Percentiles rank a stretch among this genome's conserved stretches.
phyloP scores from a whole-genome alignment of 2,329 filamentous ascomycete genomes.

The Aschersonia sp. region DNA sequence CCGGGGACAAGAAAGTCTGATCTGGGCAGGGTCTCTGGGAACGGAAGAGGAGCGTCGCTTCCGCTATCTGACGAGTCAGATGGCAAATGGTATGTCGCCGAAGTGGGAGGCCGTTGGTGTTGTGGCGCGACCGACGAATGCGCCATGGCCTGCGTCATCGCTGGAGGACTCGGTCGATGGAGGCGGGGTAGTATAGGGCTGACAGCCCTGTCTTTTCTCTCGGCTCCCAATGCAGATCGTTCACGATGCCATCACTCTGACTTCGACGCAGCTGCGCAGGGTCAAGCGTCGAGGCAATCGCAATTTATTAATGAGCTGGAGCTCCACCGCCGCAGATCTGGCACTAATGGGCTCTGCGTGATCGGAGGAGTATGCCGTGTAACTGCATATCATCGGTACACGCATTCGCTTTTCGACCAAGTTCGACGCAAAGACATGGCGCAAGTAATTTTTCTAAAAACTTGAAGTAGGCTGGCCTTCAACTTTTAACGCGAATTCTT shows the following conservation, averaged over 20 bases:
- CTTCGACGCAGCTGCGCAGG: too few species aligned
- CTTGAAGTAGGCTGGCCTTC: too few species aligned
- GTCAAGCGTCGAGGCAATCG: too few species aligned
- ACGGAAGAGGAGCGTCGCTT: conserved; percentile 65
- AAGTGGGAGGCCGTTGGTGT: conserved; percentile 6
- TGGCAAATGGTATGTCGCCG: conserved; percentile 4
- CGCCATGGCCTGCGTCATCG: conserved; percentile 1
- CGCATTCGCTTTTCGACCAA: conserved; percentile 3
- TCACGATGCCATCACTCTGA: too few species aligned
- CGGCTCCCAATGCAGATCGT: not conserved
- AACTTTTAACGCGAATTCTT: too few species aligned
- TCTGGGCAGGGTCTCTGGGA: conserved; percentile 72
- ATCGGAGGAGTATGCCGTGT: not conserved
- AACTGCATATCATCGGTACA: conserved; percentile 10
- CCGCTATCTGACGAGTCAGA: conserved; percentile 18
- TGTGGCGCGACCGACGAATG: conserved; percentile 1
- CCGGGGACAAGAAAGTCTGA: conserved; percentile 63
- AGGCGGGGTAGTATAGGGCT: not conserved
- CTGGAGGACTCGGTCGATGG: not conserved
- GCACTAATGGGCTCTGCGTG: too few species aligned
- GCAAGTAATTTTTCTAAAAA: too few species aligned
- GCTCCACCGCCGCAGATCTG: too few species aligned
- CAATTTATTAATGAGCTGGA: too few species aligned
- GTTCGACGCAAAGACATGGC: too few species aligned
- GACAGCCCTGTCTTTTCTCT: not conserved